Base-by-base conservation (phyloP, 495 filamentous ascomycete genomes). In the Diplogelasinospora grovesii region DNA sequence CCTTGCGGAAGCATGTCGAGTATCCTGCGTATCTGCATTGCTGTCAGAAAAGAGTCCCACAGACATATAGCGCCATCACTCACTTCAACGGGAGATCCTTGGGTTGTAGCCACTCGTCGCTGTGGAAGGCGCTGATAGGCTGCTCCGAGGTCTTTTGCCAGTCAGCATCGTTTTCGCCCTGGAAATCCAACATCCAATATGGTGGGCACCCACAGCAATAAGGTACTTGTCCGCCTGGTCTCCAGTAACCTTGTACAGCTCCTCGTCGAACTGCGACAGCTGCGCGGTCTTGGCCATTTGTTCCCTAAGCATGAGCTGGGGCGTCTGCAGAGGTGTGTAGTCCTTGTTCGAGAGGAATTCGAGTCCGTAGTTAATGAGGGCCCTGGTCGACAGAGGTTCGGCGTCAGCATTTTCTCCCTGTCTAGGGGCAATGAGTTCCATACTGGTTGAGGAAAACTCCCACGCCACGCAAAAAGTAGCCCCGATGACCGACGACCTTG, bases 271-370 rank as follows among this genome's bases (percentile, higher is more conserved):
- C 49, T 97, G 85, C 56, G 90, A 87, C 13, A 98, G 78, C 66
- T 98, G 93, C 3, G 92, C 92, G 1, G 92, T 98, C 70, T 96
- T 96, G n/a, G 88, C 92, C 93, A 97, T 97, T 60, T 85, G 81
- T 26, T 94, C 85, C 65, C 81, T 82, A 36, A 90, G 74, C 92
- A 97, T 97, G 69, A 98, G 95, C 49, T 89, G 88, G 2, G 92
- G 92, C 8, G 90, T 86, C 57, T 94, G 87, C 39, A 92, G 83
- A 2, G 87, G 80, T n/a, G 71, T 88, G 64, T 93, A 97, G 15
- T 67, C 85, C 73, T 66, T 80, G 68, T 60, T 64, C 59, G 74
- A 74, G 13, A 97, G 75, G 60, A 94, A 96, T 57, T 94, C 83
- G 36, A 95, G 66, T 21, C 89, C 92, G 55, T 95, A 98, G 62